These are phyloP conservation scores for Podospora pseudocomata DNA, from an alignment of 495 filamentous ascomycete species.

Conservation along the genomic window DNA sequence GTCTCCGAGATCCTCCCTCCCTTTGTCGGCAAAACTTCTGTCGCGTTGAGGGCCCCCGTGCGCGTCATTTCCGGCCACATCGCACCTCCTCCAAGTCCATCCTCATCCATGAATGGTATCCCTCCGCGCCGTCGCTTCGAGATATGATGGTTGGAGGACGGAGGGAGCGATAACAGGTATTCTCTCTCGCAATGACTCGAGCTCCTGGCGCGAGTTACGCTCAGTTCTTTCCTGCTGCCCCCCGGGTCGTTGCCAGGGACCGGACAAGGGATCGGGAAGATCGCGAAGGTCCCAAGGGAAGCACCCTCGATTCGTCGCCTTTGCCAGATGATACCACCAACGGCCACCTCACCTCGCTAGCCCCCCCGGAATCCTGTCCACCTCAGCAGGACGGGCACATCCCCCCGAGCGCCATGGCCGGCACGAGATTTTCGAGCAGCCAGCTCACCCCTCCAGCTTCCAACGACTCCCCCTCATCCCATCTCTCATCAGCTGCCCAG, in stretches of 20 bases:
- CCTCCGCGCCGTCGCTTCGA: slow-evolving; percentile 35
- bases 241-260: slow-evolving; percentile 52
- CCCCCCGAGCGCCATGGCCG: slow-evolving; percentile 43
- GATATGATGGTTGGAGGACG: slow-evolving; percentile 55
- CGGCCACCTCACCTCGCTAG: slow-evolving; percentile 22
- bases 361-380: slow-evolving; percentile 14
- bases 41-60: slow-evolving; percentile 16
- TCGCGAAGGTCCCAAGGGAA: slow-evolving; percentile 43
- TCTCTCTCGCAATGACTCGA: slow-evolving; percentile 65
- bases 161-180: slow-evolving; percentile 45
- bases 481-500: slow-evolving; percentile 40
- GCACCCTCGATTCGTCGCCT: background rate
- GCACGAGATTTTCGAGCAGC: slow-evolving; percentile 47
- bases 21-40: slow-evolving; percentile 15
- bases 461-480: slow-evolving; percentile 67
- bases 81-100: slow-evolving; percentile 9
- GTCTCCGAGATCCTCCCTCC: background rate
- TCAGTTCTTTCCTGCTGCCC: slow-evolving; percentile 86
- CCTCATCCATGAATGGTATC: slow-evolving; percentile 42
- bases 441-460: slow-evolving; percentile 74
- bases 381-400: slow-evolving; percentile 18
- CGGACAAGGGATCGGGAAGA: slow-evolving; percentile 56
- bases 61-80: slow-evolving; percentile 26
- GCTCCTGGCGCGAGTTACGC: slow-evolving; percentile 75
- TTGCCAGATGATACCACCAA: slow-evolving; percentile 18